Evolutionary conservation across 2,329 filamentous ascomycete genomes (phyloP).

Genomic region (Alternaria solani): DNA sequence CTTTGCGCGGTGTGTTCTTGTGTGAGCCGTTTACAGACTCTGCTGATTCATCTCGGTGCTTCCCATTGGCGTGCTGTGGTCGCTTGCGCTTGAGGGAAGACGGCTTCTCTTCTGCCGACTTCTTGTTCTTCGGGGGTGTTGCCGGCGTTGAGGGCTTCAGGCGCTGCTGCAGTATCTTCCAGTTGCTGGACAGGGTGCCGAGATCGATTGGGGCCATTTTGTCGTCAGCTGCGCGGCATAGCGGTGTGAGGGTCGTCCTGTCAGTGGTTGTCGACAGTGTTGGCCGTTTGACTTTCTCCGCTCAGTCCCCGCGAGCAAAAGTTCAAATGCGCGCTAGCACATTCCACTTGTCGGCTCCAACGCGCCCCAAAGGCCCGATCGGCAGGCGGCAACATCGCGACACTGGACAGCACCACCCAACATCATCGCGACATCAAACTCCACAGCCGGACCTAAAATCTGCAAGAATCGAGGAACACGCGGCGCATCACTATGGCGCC

Average conservation of each 20-base stretch:
- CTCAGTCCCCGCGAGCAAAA: constrained; percentile 28
- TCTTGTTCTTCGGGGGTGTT: constrained; percentile 37
- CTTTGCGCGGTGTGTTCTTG: constrained; percentile 27
- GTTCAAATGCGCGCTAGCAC: constrained; percentile 30
- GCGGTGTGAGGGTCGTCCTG: constrained; percentile 27
- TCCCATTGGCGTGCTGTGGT: constrained; percentile 29
- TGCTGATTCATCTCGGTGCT: constrained; percentile 21
- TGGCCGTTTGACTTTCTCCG: constrained; percentile 24
- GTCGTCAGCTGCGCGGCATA: constrained; percentile 40
- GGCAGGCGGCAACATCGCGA: constrained; percentile 37
- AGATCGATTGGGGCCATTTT: constrained; percentile 53
- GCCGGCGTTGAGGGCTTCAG: constrained; percentile 49
- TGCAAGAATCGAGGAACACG: constrained; percentile 16
- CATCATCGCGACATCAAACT: constrained; percentile 43
- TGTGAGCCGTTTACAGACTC: constrained; percentile 48
- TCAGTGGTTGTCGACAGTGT: constrained; percentile 22
- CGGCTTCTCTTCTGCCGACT: constrained; percentile 33
- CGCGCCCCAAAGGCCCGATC: constrained; percentile 16
- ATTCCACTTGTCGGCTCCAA: constrained; percentile 18
- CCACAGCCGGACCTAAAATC: constrained; percentile 37
- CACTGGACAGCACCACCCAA: constrained; percentile 31
- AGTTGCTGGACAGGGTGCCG: constrained; percentile 65
- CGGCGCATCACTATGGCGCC: constrained; percentile 59
- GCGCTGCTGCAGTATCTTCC: constrained; percentile 77
- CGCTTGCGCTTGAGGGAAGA: constrained; percentile 48